phyloP scores from a whole-genome alignment of 176 grass and related monocot species.

The Lolium perenne region DNA sequence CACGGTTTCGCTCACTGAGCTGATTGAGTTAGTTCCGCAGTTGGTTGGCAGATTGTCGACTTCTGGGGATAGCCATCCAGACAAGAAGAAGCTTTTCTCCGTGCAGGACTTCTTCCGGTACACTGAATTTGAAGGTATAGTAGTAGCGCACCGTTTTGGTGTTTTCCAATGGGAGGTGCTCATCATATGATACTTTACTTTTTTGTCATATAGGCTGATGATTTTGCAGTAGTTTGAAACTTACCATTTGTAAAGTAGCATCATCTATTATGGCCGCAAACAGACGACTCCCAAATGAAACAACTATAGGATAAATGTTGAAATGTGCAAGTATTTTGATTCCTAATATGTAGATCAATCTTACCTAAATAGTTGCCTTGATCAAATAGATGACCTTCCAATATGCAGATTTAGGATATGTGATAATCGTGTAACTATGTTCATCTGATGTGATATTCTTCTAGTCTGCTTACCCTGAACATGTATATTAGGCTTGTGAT shows the following conservation, averaged over 20 bases:
- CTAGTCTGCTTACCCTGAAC: constrained; percentile 1
- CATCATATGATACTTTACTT: not conserved
- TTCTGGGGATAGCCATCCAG: constrained; percentile 61
- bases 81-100: constrained; percentile 98
- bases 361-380: constrained; percentile 14
- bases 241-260: not conserved
- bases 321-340: constrained; percentile 4
- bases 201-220: not conserved
- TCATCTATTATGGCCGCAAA: not conserved
- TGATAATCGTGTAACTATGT: not conserved
- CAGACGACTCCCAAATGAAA: not conserved
- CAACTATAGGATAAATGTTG: not conserved
- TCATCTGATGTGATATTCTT: not conserved
- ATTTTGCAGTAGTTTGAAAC: constrained; percentile 3
- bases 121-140: constrained; percentile 80
- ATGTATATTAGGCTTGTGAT: not conserved
- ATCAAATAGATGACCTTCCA: not conserved
- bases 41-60: constrained; percentile 61
- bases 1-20: constrained; percentile 67
- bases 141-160: not conserved
- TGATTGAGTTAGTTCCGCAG: constrained; percentile 79
- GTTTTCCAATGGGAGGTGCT: not conserved
- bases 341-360: not conserved
- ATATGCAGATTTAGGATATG: not conserved
- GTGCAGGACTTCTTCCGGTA: constrained; percentile 97